These are phyloP conservation scores for Aspergillus intermedius DNA, from an alignment of 2,329 filamentous ascomycete genomes.

Conservation along the genomic window DNA sequence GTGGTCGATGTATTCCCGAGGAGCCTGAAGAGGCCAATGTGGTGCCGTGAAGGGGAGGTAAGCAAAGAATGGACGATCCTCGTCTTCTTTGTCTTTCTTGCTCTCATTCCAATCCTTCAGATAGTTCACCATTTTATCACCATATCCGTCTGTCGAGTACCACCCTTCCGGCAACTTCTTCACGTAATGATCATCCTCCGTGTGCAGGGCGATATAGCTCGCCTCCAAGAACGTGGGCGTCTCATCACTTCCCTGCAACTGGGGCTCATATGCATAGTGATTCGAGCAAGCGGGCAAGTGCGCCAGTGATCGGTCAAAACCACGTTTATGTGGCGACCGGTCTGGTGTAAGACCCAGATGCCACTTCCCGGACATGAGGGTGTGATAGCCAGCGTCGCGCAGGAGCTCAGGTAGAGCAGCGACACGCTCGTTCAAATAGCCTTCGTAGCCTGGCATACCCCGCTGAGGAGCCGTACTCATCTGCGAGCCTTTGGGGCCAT, in stretches of 20 bases:
- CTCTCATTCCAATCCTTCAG: constrained; percentile 46
- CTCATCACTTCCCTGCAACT: constrained; percentile 34
- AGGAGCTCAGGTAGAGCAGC: constrained; percentile 54
- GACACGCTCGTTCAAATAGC: constrained; percentile 56
- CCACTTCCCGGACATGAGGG: constrained; percentile 59
- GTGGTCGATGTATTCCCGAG: constrained; percentile 49
- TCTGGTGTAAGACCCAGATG: constrained; percentile 56
- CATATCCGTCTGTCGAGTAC: constrained; percentile 51
- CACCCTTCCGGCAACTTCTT: constrained; percentile 45
- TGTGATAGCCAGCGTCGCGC: constrained; percentile 53
- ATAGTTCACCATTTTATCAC: constrained; percentile 48
- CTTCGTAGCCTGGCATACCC: constrained; percentile 57
- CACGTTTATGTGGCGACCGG: constrained; percentile 49
- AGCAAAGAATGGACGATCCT: constrained; percentile 49
- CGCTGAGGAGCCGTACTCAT: constrained; percentile 50
- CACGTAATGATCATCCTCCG: constrained; percentile 41
- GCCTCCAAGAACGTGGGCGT: constrained; percentile 38
- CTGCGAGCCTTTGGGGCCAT: constrained; percentile 46
- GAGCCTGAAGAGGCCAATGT: constrained; percentile 59
- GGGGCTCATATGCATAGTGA: constrained; percentile 51
- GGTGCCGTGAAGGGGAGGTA: constrained; percentile 58
- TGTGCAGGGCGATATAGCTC: constrained; percentile 39
- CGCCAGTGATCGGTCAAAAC: constrained; percentile 55
- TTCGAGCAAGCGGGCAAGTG: constrained; percentile 57
- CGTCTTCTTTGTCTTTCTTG: constrained; percentile 34